Base-by-base conservation (phyloP, 2,329 filamentous ascomycete genomes). In the Beauveria varroae region DNA sequence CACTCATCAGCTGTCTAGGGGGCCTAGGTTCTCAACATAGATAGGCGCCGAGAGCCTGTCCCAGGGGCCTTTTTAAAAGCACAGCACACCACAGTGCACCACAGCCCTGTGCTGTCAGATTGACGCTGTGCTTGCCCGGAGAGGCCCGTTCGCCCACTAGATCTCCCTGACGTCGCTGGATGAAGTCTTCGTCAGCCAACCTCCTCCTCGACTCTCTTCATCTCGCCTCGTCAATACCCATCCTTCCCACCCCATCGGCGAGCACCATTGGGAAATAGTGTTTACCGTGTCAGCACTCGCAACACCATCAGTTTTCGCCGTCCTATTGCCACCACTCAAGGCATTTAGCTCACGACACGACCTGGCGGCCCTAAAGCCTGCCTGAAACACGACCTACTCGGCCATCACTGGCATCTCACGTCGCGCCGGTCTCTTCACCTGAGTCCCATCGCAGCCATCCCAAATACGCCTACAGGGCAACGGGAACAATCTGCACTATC, bases 111-210 rank as follows among this genome's bases (percentile, higher is more conserved):
- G 44, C 44, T 37, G 34, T 37, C 34, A 37, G 34, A 37, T 37
- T 37, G 34, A 37, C 30, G 12, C 43, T 60, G 57, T 26, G 34
- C 46, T 46, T 56, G 20, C 18, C 41, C 59, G 52, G 51, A 34
- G 53, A 53, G 60, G 60, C 51, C 60, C 60, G 60, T 61, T 61
- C 60, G 47, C 60, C 43, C 58, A 60, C 53, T 57, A 46, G 26
- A 51, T 53, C 60, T 61, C 60, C 60, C 60, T 61, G 53, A 56
- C 60, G 44, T 61, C 53, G 60, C 46, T 50, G 43, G 40, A 50
- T 40, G 50, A 55, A 61, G 53, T 51, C 60, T 57, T 61, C 52
- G 44, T 61, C 60, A 56, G 60, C 60, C 60, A 61, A 61, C 60
- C 60, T 61, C 60, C 60, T 61, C 58, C 22, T 44, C 60, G 14